Base-by-base conservation (phyloP, 306 rosid species). In the Pyrus bretschneideri region DNA sequence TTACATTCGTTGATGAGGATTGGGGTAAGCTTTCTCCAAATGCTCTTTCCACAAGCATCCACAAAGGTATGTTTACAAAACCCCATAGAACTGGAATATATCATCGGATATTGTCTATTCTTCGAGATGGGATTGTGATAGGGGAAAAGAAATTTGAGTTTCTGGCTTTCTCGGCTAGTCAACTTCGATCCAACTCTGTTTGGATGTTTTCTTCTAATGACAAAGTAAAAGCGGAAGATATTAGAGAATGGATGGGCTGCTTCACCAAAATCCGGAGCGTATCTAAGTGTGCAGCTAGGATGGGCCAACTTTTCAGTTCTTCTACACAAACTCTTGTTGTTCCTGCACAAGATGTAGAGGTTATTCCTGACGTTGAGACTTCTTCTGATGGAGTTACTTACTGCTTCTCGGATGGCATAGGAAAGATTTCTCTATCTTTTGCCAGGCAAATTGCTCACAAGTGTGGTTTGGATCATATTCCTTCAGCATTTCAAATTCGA, bases 131-230 rank as follows among this genome's bases (percentile, higher is more conserved):
- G 80, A 83, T 94, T 81, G 86, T 89, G 54, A 92, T 94, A 76
- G 98, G 98, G 52, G 58, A 79, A 4, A 94, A 92, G 80, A 89
- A 82, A 72, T 94, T 92, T 78, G 92, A 92, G 83, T 94, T 94
- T 85, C 87, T 94, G 70, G 98, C 98, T 55, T 94, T 92, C 87
- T 94, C 98, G 6, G 98, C 96, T 21, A 94, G 98, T 89, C 98
- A 94, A 72, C 92, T 94, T 67, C 90, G 97, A 31, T 90, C 95
- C 55, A 94, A 82, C 75, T 85, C 97, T 54, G 95, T 92, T 76
- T 94, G 97, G 98, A 87, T 94, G 91, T 94, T 94, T 90, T 97
- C 98, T 85, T 94, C 97, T 31, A 94, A 86, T 82, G 91, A 92
- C 68, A 69, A 71, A 69, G 79, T 94, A 72, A 90, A 83, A 80